phyloP scores from a whole-genome alignment of 345 rosid genomes.

The Cardamine occulta region DNA sequence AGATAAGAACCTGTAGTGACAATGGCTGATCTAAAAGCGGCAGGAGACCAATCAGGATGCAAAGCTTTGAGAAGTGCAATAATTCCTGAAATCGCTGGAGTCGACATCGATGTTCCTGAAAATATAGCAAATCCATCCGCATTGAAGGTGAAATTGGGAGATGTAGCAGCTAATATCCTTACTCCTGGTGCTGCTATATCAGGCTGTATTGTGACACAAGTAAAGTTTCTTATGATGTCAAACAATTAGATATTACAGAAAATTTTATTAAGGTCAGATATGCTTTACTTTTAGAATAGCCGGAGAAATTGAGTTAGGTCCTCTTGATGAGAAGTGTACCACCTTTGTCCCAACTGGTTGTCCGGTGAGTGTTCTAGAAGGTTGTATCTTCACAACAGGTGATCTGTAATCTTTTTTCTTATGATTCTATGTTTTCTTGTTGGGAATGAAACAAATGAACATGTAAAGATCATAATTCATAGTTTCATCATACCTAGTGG shows the following conservation, averaged over 20 bases:
- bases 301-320: slow-evolving; percentile 47
- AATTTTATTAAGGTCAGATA: too few species aligned
- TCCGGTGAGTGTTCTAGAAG: slow-evolving; percentile 14
- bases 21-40: slow-evolving; percentile 50
- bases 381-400: slow-evolving; percentile 32
- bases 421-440: background rate
- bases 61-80: slow-evolving; percentile 44
- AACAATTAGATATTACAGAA: background rate
- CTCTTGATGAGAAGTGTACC: slow-evolving; percentile 48
- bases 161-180: slow-evolving; percentile 42
- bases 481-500: slow-evolving; percentile 40
- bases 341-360: slow-evolving; percentile 35
- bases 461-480: too few species aligned
- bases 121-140: slow-evolving; percentile 18
- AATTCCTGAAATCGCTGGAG: slow-evolving; percentile 45
- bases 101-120: slow-evolving; percentile 49
- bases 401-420: slow-evolving; percentile 18
- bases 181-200: slow-evolving; percentile 51
- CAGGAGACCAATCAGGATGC: slow-evolving; percentile 50
- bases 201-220: slow-evolving; percentile 33
- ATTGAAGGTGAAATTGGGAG: background rate
- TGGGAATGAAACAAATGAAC: too few species aligned
- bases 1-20: slow-evolving; percentile 51
- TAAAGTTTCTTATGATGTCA: background rate
- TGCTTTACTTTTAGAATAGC: slow-evolving; percentile 29